Evolutionary conservation across 2,329 filamentous ascomycete species (phyloP).

Genomic region (Pseudogymnoascus sp.): DNA sequence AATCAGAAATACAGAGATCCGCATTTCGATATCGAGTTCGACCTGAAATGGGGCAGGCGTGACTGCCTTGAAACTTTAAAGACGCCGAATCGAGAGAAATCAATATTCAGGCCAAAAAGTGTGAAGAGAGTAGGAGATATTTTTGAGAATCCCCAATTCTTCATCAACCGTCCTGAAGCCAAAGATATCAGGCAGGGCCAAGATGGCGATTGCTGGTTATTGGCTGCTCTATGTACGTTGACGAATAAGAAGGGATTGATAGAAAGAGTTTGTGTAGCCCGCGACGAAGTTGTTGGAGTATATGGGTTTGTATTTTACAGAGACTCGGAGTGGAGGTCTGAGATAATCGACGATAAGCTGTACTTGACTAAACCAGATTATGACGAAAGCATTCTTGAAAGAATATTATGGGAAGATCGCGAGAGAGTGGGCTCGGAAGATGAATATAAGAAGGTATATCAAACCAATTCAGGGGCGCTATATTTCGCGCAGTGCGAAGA

Average conservation of each 20-base stretch:
- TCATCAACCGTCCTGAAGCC: conserved; percentile 66
- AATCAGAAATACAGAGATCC: conserved; percentile 82
- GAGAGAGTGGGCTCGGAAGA: conserved; percentile 65
- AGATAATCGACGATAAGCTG: conserved; percentile 85
- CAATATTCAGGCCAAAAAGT: conserved; percentile 47
- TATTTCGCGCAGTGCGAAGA: conserved; percentile 72
- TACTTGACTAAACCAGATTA: conserved; percentile 77
- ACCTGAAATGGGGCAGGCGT: conserved; percentile 52
- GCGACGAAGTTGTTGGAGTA: conserved; percentile 67
- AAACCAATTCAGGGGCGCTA: conserved; percentile 67
- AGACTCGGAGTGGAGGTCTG: conserved; percentile 87
- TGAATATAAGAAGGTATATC: conserved; percentile 60
- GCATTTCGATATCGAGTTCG: conserved; percentile 78
- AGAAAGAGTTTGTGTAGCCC: conserved; percentile 65
- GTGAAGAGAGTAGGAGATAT: conserved; percentile 72
- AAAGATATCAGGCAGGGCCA: conserved; percentile 73
- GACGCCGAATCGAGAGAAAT: conserved; percentile 10
- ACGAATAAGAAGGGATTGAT: conserved; percentile 65
- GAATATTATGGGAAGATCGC: conserved; percentile 65
- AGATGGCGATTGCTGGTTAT: conserved; percentile 79
- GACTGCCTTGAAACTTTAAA: conserved; percentile 39
- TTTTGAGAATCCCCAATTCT: conserved; percentile 70
- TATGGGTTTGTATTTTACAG: conserved; percentile 86
- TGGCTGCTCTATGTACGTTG: conserved; percentile 70
- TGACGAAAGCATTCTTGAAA: conserved; percentile 68